These are phyloP conservation scores for Rhododendron ferrugineum DNA, from an alignment of 148 eudicot species.

Conservation along the genomic window DNA sequence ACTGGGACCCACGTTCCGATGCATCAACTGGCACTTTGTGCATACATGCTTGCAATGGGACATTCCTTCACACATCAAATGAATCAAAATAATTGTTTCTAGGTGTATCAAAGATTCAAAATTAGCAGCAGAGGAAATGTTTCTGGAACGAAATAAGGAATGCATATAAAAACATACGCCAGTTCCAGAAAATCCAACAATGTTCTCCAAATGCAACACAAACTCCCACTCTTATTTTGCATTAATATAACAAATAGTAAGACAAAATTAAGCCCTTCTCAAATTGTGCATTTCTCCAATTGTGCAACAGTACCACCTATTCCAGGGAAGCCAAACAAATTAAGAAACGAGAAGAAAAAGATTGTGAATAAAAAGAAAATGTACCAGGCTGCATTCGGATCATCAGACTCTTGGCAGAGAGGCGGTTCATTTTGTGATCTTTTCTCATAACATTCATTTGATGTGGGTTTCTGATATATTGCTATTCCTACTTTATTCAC, in stretches of 20 bases:
- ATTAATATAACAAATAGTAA: neutral
- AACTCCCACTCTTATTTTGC: neutral
- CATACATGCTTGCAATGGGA: slow-evolving; percentile 60
- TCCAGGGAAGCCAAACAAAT: neutral
- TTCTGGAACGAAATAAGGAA: neutral
- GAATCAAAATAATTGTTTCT: neutral
- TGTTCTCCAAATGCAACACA: neutral
- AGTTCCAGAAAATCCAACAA: neutral
- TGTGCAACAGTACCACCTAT: neutral
- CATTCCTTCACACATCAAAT: slow-evolving; percentile 34
- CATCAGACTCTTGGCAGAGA: slow-evolving; percentile 53
- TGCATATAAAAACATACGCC: neutral
- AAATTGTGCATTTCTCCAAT: neutral
- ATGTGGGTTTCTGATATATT: slow-evolving; percentile 59
- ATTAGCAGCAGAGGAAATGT: neutral
- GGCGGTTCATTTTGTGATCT: slow-evolving; percentile 62
- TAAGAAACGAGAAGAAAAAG: neutral
- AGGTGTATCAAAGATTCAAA: neutral
- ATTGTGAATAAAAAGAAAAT: slow-evolving; percentile 2
- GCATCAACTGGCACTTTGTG: slow-evolving; percentile 44
- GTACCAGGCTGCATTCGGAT: slow-evolving; percentile 53
- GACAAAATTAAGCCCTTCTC: neutral
- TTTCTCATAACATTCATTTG: slow-evolving; percentile 75
- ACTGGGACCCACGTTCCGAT: slow-evolving; percentile 45
- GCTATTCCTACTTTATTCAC: slow-evolving; percentile 75